Base-by-base conservation (phyloP, 192 early-diverging fungal species). In the Thamnidium elegans region DNA sequence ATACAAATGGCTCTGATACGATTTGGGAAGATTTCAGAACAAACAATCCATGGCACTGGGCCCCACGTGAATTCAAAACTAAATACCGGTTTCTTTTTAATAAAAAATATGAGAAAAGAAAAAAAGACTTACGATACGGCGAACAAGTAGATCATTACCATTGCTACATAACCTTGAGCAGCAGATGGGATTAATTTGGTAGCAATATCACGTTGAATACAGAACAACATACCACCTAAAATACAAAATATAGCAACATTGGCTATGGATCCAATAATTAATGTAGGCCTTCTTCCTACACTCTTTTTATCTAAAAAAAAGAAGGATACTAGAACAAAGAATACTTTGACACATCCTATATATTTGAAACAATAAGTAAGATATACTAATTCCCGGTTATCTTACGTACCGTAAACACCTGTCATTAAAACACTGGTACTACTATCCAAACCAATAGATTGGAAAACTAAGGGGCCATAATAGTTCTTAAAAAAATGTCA, bases 1-100 rank as follows among this genome's bases (percentile, higher is more conserved):
- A 56, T 36, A 56, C 55, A 56, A 19, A 56, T 56, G 1, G 55
- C 55, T 56, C 55, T 32, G 3, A 56, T 56, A 36, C 55, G 31
- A 17, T 56, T 56, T 9, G 55, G 31, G n/a, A 56, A 56, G 10
- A 56, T 56, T 32, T 56, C 55, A 36, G 55, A 56, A 34, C 55
- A 56, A 4, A 17, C 5, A 20, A 56, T 56, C 55, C 55, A 56
- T 11, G 55, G 55, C 0, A 56, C 55, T 2, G 55, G 55, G 9
- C 34, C 34, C 55, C 55, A 56, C 0, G 55, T 34, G 10, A 56
- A 56, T 3, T 56, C 55, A 30, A 56, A 36, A 17, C 55, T 56
- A 56, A 13, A n/a, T 7, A 1, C 19, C 3, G 9, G 23, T 9
- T 39, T 9, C 1, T 36, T 56, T 19, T 39, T 34, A 56, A n/a